A percentile compares a stretch with the other conserved stretches of the same genome.
Conservation (phyloP, 345 rosid species). For the Draba incana region DNA sequence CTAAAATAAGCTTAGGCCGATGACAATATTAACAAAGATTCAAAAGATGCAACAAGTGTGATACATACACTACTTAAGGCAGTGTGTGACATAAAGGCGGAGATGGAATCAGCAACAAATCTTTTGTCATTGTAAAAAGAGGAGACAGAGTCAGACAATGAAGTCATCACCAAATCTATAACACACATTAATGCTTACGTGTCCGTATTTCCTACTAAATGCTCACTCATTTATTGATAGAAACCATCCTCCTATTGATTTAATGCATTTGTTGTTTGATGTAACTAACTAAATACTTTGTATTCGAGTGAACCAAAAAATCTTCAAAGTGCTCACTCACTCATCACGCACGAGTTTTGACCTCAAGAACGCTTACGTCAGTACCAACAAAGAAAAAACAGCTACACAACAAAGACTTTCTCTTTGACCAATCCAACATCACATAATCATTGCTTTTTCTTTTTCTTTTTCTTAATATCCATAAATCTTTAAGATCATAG, state of each 20-base stretch:
- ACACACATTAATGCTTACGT: conserved; percentile 70
- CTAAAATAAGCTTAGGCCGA: neutral
- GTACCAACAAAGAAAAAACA: conserved; percentile 32
- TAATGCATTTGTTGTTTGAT: conserved; percentile 28
- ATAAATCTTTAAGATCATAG: neutral
- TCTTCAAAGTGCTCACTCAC: conserved; percentile 23
- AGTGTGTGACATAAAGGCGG: conserved; percentile 16
- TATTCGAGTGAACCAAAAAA: neutral
- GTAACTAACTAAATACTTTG: conserved; percentile 25
- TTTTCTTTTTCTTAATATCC: neutral
- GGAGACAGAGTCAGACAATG: conserved; percentile 59
- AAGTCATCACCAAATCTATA: conserved; percentile 66
- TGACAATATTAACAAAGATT: neutral
- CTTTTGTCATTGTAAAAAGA: conserved; percentile 47
- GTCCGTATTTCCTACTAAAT: conserved; percentile 47
- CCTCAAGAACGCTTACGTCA: conserved; percentile 31
- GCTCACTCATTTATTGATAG: conserved; percentile 21
- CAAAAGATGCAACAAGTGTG: neutral
- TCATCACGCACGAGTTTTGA: conserved; percentile 37
- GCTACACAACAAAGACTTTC: conserved; percentile 43
- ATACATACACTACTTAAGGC: conserved; percentile 16
- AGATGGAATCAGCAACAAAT: conserved; percentile 34
- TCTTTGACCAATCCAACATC: conserved; percentile 37
- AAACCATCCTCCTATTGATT: neutral
- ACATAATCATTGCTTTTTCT: conserved; percentile 26